Percentiles rank a stretch among this genome's conserved stretches.
Conservation (phyloP, 2,329 filamentous ascomycete species). For the Botrytis sinoallii region DNA sequence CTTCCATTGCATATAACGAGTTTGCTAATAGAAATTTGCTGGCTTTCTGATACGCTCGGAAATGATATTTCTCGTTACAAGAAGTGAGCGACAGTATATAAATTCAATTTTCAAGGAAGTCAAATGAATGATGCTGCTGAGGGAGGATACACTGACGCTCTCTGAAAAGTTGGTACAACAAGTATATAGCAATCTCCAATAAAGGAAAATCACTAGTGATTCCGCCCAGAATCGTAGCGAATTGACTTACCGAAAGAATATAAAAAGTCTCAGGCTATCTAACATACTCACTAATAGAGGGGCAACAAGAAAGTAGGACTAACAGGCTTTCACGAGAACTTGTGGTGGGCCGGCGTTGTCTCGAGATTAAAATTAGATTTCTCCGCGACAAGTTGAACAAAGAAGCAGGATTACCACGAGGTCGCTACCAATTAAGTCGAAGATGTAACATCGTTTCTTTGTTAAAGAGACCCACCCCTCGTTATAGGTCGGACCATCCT, state of each 20-base stretch:
- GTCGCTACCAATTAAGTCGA: neutral
- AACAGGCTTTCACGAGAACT: neutral
- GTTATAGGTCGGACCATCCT: neutral
- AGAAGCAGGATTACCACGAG: neutral
- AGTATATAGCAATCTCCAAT: conserved; percentile 2
- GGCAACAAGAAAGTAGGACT: neutral
- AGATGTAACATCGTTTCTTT: conserved; percentile 6
- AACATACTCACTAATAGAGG: neutral
- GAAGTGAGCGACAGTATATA: neutral
- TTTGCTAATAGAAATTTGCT: neutral
- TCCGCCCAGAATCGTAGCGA: neutral
- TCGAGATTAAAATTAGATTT: conserved; percentile 12
- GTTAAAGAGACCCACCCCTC: neutral
- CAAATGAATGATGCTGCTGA: neutral
- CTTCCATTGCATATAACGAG: neutral
- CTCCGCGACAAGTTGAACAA: neutral
- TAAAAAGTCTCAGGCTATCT: neutral
- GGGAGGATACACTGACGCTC: neutral
- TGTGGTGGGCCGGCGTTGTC: neutral
- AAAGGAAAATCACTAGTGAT: conserved; percentile 12
- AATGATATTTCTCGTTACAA: neutral
- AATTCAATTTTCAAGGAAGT: neutral
- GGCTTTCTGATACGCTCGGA: too few species aligned
- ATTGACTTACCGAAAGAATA: neutral
- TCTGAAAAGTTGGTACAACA: neutral